Evolutionary conservation across 352 stramenopile genomes (phyloP), one percentile per base, ranked within the genome.

Genomic region (Paralagenidium karlingii): DNA sequence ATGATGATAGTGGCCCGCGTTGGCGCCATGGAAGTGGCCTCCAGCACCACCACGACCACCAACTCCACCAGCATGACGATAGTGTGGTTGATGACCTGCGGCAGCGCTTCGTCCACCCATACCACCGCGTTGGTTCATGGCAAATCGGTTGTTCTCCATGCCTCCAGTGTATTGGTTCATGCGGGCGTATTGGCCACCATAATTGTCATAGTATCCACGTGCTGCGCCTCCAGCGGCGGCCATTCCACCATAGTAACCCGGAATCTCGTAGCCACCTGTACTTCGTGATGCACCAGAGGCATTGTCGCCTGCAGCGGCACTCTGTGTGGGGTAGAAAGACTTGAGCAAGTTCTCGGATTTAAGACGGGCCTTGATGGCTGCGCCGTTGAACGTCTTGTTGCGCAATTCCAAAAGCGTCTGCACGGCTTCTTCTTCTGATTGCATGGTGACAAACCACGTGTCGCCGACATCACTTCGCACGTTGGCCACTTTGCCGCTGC

Each of bases 261-360:
- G n/a, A n/a, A n/a, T n/a, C n/a, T n/a, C n/a, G n/a, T n/a, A n/a
- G n/a, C n/a, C n/a, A n/a, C n/a, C n/a, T n/a, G n/a, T n/a, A n/a
- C n/a, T n/a, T n/a, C n/a, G n/a, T n/a, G n/a, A n/a, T n/a, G n/a
- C n/a, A n/a, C n/a, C n/a, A n/a, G n/a, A n/a, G n/a, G n/a, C n/a
- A n/a, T n/a, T n/a, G n/a, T n/a, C n/a, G n/a, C n/a, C n/a, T n/a
- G n/a, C n/a, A n/a, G n/a, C n/a, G n/a, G n/a, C n/a, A n/a, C 7
- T 36, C 52, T 89, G 74, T 19, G 77, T 68, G 32, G 85, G 82
- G 58, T 78, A 94, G 51, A 94, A 95, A 13, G 85, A 91, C 51
- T 89, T 82, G 45, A 96, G 70, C 49, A 95, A 48, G 56, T 93
- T 94, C 62, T 96, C 85, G 25, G 82, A 92, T 68, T 96, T 96